Conservation (phyloP, 176 grass and related monocot genomes). For the Oryza glumipatula region DNA sequence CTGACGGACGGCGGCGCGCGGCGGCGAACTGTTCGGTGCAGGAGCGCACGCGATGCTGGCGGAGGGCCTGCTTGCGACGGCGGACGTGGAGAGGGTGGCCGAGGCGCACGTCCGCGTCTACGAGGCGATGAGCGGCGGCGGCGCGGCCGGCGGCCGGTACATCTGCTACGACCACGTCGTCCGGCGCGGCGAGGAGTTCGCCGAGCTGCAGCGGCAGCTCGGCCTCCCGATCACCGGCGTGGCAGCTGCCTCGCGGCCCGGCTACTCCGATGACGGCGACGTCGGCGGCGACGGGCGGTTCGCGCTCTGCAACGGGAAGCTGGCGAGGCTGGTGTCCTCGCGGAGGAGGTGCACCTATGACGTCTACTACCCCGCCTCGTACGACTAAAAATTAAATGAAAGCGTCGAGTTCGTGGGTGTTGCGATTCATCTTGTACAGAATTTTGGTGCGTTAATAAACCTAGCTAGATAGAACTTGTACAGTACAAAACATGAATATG, state of each 20-base stretch:
- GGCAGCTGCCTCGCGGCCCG: background rate
- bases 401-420: background rate
- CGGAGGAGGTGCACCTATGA: slow-evolving; percentile 82
- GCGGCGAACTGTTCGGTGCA: slow-evolving; percentile 19
- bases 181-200: slow-evolving; percentile 66
- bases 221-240: slow-evolving; percentile 49
- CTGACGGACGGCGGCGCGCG: background rate
- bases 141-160: slow-evolving; percentile 82
- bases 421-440: slow-evolving; percentile 27
- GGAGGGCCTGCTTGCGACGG: slow-evolving; percentile 77
- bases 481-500: background rate
- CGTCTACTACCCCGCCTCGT: slow-evolving; percentile 44
- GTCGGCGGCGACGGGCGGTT: slow-evolving; percentile 37
- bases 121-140: slow-evolving; percentile 64
- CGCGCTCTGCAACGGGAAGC: slow-evolving; percentile 83
- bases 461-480: background rate
- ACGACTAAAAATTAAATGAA: slow-evolving; percentile 32
- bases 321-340: slow-evolving; percentile 64
- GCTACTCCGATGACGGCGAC: background rate
- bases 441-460: slow-evolving; percentile 25
- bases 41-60: slow-evolving; percentile 75
- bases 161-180: slow-evolving; percentile 88
- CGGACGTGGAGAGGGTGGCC: slow-evolving; percentile 64
- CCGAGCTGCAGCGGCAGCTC: slow-evolving; percentile 78
- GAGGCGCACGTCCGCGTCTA: slow-evolving; percentile 93